Percentiles rank a stretch among this genome's conserved stretches.
Evolutionary conservation across 352 stramenopile genomes (phyloP).

Genomic region (Thalassiosira pacifica): DNA sequence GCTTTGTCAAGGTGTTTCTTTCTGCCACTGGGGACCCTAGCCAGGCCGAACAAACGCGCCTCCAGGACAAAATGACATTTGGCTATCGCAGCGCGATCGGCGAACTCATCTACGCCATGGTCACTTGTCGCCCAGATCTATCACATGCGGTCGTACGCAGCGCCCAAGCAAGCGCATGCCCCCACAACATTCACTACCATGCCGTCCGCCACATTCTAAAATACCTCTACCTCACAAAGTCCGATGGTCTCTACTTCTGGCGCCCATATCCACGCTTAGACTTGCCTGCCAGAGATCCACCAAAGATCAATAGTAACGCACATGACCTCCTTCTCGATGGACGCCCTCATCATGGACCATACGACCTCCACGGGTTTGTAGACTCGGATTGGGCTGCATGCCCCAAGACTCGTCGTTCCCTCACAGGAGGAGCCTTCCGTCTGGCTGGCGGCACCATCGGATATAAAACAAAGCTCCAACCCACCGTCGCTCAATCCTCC

Average conservation of each 20-base stretch:
- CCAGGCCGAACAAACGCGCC: conserved; percentile 18
- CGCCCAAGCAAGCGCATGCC: conserved; percentile 17
- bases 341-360: background rate
- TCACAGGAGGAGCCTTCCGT: background rate
- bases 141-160: background rate
- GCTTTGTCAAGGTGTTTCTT: background rate
- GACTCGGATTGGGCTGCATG: conserved; percentile 16
- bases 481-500: conserved; percentile 6
- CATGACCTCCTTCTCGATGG: conserved; percentile 1
- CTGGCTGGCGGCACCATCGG: conserved; percentile 14
- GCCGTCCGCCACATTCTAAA: conserved; percentile 7
- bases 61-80: conserved; percentile 33
- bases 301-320: background rate
- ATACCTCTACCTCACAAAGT: conserved; percentile 14
- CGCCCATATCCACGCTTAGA: background rate
- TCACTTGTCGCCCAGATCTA: conserved; percentile 33
- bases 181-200: background rate
- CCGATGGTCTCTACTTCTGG: conserved; percentile 11
- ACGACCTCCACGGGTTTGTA: background rate
- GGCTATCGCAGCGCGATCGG: conserved; percentile 48
- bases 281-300: background rate
- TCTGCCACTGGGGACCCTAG: background rate
- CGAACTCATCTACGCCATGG: conserved; percentile 59
- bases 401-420: conserved; percentile 1
- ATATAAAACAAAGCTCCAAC: conserved; percentile 21